Evolutionary conservation across 2,329 filamentous ascomycete species (phyloP), one percentile per base, ranked within the genome.

Genomic region (Sphaerulina populicola): DNA sequence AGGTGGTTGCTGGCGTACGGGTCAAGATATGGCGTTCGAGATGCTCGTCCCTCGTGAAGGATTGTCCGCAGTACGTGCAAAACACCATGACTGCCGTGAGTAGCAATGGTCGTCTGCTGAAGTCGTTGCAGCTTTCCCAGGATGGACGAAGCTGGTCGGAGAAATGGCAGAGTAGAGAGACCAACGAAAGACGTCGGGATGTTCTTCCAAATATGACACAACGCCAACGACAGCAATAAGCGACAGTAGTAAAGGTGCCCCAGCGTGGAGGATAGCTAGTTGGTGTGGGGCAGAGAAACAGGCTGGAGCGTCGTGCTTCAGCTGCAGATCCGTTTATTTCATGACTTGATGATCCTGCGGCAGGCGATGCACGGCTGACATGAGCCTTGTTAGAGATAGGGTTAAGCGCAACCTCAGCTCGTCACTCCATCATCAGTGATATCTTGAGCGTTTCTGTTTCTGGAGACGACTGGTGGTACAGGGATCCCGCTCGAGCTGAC

Each of bases 51-150:
- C 74, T 65, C 39, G 74, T 76, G 57, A 77, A 76, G 40, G 72
- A 74, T 67, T 76, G 72, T 29, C 74, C 74, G 59, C 74, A 77
- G 55, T 77, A 77, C 48, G 74, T 76, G 63, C 74, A 77, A 63
- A 74, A 77, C 29, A 76, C 73, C 74, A 77, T 76, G 35, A 52
- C 49, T 57, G 55, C 15, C 41, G 42, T 31, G 23, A 9, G 12
- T 23, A 12, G 29, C 30, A n/a, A 29, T 40, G 27, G 18, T 21
- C 9, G 4, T 27, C 29, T 30, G 37, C 27, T 41, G 15, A 15
- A 14, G 44, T 21, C 31, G 36, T 39, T 23, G n/a, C 29, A 29
- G 21, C 14, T 33, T 15, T 27, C 18, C 37, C 36, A 43, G 23
- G 38, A 42, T 29, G 48, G 46, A 53, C 41, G 41, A 49, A 40